Evolutionary conservation across 2,329 filamentous ascomycete genomes (phyloP), one percentile per base, ranked within the genome.

Genomic region (Epichloe gansuensis): DNA sequence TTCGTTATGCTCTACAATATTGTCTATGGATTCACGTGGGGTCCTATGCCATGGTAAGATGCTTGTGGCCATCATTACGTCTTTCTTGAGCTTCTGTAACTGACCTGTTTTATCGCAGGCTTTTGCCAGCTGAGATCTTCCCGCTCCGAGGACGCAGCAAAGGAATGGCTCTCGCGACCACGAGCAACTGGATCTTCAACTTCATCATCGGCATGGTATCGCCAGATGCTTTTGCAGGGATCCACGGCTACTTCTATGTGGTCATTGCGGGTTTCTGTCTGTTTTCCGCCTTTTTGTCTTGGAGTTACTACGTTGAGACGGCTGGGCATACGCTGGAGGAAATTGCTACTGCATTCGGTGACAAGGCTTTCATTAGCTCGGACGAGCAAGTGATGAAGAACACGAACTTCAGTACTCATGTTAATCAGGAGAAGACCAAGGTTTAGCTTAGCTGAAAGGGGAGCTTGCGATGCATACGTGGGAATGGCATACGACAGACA

Each of bases 291-390:
- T 65, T 53, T 66, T 66, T 71, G 17, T 61, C 63, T 1, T 60
- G 70, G 42, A 71, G 69, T 48, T 72, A 70, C 56, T 71, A 71
- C 54, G 65, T 70, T 5, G 69, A 72, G 57, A 72, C 69, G 1
- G 67, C 68, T 2, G 59, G 62, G 13, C 60, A 65, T 55, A 67
- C 61, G 0, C 58, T 69, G 1, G 66, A 69, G 52, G 65, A 67
- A 53, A 71, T 72, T 58, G 69, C 70, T 3, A 56, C 68, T 15
- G 65, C 67, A 0, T 72, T 73, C 56, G 70, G 70, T 0, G 67
- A 69, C 25, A 67, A 68, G 57, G 70, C 69, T 2, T 72, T 46
- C 28, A 31, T 72, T 46, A 55, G 39, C 21, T 48, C 42, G 15
- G 46, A 54, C 34, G 55, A 56, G 45, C 52, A 54, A 1, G 57